These are phyloP conservation scores for Starmerella apis DNA, from an alignment of 805 yeast genomes.

Conservation along the genomic window DNA sequence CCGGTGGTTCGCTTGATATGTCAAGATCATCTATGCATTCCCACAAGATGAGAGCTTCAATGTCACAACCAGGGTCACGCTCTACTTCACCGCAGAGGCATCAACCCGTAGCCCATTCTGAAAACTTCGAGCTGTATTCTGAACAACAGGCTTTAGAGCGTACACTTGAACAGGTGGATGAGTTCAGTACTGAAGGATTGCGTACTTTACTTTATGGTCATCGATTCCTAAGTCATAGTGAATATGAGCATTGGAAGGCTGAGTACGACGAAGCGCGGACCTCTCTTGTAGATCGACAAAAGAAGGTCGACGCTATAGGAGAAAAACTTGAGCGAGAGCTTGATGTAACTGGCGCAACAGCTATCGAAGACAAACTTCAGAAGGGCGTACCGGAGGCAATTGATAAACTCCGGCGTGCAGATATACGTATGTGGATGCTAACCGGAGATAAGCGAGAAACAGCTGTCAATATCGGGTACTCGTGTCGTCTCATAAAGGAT, in stretches of 20 bases:
- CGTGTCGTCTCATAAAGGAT: slow-evolving; percentile 86
- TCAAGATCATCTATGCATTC: slow-evolving; percentile 1
- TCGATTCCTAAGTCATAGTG: slow-evolving; percentile 51
- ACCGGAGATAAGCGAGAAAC: slow-evolving; percentile 98
- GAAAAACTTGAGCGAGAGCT: slow-evolving; percentile 58
- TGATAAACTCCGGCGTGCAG: slow-evolving; percentile 83
- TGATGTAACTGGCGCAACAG: slow-evolving; percentile 79
- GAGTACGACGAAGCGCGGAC: slow-evolving; percentile 69
- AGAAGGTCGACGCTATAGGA: slow-evolving; percentile 61
- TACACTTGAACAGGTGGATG: slow-evolving; percentile 84
- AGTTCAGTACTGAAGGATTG: slow-evolving; percentile 88
- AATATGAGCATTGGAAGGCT: slow-evolving; percentile 55
- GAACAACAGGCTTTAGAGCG: slow-evolving; percentile 71
- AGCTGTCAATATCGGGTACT: slow-evolving; percentile 92
- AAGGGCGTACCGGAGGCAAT: slow-evolving; percentile 95
- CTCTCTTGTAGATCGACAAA: slow-evolving; percentile 55
- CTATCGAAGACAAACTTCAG: slow-evolving; percentile 93
- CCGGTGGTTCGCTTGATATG: background rate
- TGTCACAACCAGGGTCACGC: background rate
- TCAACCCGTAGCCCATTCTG: background rate
- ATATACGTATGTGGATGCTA: slow-evolving; percentile 93
- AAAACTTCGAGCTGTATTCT: slow-evolving; percentile 37
- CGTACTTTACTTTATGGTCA: slow-evolving; percentile 80
- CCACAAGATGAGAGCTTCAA: background rate
- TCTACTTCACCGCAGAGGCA: slow-evolving; percentile 4